Evolutionary conservation across 1,284 basidiomycete genomes (phyloP).

Genomic region (Ceraceosorus guamensis): DNA sequence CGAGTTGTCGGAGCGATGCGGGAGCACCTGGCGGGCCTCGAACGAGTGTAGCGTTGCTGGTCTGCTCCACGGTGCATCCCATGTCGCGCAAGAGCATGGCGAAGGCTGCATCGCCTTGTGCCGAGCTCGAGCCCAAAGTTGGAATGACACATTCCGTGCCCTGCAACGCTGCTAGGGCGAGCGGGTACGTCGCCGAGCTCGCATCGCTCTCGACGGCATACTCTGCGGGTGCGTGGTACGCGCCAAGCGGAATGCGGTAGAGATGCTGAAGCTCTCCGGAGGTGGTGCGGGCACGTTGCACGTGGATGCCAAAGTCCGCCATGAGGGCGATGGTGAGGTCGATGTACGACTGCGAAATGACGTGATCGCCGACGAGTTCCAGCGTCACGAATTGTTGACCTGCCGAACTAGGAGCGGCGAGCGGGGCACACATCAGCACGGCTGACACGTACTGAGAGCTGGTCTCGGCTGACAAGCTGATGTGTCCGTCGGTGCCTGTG

Average conservation of each 20-base stretch:
- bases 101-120: constrained; percentile 94
- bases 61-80: constrained; percentile 91
- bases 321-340: constrained; percentile 99
- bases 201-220: constrained; percentile 96
- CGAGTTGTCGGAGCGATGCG: constrained; percentile 74
- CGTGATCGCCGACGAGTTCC: constrained; percentile 82
- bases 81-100: constrained; percentile 89
- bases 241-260: constrained; percentile 78
- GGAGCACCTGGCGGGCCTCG: constrained; percentile 73
- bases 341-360: constrained; percentile 98
- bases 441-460: constrained; percentile 98
- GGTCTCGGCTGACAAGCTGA: constrained; percentile 84
- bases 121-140: constrained; percentile 80
- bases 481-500: constrained; percentile 72
- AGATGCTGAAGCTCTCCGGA: constrained; percentile 60
- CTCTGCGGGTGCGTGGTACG: constrained; percentile 65
- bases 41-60: constrained; percentile 81
- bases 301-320: constrained; percentile 80
- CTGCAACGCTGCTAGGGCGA: constrained; percentile 94
- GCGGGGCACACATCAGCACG: constrained; percentile 90
- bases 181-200: constrained; percentile 89
- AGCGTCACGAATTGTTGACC: constrained; percentile 67
- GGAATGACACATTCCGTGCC: constrained; percentile 86
- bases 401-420: too few relatives aligned
- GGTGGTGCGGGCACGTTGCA: constrained; percentile 63